Conservation (phyloP, 1,284 basidiomycete genomes). For the Omphalotus olearius region DNA sequence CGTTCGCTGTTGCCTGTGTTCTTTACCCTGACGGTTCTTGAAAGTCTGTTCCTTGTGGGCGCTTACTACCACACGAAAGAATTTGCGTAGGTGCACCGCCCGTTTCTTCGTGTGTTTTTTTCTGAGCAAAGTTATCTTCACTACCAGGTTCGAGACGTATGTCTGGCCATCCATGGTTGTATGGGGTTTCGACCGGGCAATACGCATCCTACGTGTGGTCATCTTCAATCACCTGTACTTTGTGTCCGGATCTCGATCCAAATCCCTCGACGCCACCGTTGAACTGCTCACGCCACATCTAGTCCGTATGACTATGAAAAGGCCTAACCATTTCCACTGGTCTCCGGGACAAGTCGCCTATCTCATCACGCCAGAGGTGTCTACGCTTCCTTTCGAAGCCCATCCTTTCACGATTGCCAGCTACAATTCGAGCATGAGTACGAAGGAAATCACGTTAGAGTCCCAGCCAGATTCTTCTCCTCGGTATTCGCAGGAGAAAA, state of each 20-base stretch:
- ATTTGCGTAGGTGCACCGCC: slow-evolving; percentile 19
- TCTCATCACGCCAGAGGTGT: slow-evolving; percentile 43
- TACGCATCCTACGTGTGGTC: slow-evolving; percentile 47
- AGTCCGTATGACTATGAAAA: slow-evolving; percentile 43
- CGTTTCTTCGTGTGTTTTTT: background rate
- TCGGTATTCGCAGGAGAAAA: background rate
- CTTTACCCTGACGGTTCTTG: background rate
- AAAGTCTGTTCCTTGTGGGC: slow-evolving; percentile 36
- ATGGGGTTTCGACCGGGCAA: slow-evolving; percentile 61
- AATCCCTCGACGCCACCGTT: slow-evolving; percentile 32
- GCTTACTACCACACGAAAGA: slow-evolving; percentile 37
- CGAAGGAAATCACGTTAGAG: no score
- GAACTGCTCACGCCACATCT: slow-evolving; percentile 47
- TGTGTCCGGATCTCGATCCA: slow-evolving; percentile 22
- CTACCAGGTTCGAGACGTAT: slow-evolving; percentile 21
- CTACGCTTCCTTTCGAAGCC: slow-evolving; percentile 39
- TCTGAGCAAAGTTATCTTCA: background rate
- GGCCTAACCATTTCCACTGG: slow-evolving; percentile 45
- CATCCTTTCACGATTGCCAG: slow-evolving; percentile 57
- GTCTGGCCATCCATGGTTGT: slow-evolving; percentile 57
- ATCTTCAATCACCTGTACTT: slow-evolving; percentile 47
- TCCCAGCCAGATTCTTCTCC: background rate
- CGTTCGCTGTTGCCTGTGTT: background rate
- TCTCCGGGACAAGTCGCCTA: slow-evolving; percentile 55
- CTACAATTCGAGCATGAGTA: slow-evolving; percentile 13